Evolutionary conservation across 2,329 filamentous ascomycete species (phyloP).

Genomic region (Talaromyces sp.): DNA sequence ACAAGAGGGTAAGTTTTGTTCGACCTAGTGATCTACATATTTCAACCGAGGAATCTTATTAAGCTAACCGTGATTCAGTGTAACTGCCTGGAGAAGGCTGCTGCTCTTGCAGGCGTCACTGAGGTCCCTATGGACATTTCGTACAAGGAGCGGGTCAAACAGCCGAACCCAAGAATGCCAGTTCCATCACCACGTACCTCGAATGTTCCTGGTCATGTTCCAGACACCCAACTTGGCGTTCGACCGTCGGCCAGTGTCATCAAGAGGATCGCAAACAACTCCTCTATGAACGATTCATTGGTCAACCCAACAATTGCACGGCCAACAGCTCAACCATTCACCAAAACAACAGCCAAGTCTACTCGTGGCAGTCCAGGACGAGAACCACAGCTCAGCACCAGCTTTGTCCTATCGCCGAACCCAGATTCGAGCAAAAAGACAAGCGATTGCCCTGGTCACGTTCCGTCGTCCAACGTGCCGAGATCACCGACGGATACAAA

Average conservation of each 20-base stretch:
- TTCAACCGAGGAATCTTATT: neutral
- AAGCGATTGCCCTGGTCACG: neutral
- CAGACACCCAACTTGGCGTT: neutral
- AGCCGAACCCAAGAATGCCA: slow-evolving; percentile 1
- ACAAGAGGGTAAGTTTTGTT: slow-evolving; percentile 41
- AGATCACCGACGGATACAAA: neutral
- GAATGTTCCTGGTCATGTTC: slow-evolving; percentile 11
- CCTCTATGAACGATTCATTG: neutral
- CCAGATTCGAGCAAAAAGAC: neutral
- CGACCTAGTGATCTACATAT: neutral
- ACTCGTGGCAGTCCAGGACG: neutral
- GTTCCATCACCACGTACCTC: slow-evolving; percentile 11
- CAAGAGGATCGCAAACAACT: neutral
- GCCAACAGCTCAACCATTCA: neutral
- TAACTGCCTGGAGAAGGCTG: slow-evolving; percentile 44
- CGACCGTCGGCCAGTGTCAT: neutral
- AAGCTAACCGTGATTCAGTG: slow-evolving; percentile 34
- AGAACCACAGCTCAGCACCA: neutral
- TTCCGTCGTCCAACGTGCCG: neutral
- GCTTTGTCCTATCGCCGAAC: neutral
- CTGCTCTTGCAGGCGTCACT: slow-evolving; percentile 20
- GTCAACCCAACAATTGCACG: neutral
- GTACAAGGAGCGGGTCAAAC: slow-evolving; percentile 12
- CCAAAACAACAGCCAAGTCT: neutral
- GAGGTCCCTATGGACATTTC: slow-evolving; percentile 17